Percentiles rank a stretch among this genome's conserved stretches.
These are phyloP conservation scores for Aspergillus tanneri DNA, from an alignment of 2,329 filamentous ascomycete species.

Conservation along the genomic window DNA sequence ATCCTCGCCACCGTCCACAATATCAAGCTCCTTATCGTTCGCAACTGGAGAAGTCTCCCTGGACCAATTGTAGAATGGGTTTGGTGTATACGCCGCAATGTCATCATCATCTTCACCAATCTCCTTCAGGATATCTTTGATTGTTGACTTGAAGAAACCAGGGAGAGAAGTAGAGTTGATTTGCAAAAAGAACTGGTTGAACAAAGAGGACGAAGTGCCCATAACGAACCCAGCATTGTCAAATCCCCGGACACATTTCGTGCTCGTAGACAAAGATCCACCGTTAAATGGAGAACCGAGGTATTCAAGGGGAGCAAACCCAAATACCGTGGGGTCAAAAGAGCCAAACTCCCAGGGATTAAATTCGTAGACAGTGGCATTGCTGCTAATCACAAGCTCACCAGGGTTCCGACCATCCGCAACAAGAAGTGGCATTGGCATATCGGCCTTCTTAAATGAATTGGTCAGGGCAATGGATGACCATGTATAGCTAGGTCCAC, in stretches of 20 bases:
- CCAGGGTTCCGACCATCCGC: constrained; percentile 64
- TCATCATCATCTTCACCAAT: constrained; percentile 64
- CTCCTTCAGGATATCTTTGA: constrained; percentile 52
- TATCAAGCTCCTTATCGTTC: constrained; percentile 54
- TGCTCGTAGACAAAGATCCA: constrained; percentile 56
- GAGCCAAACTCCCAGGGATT: constrained; percentile 75
- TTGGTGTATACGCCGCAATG: constrained; percentile 70
- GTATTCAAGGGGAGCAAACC: constrained; percentile 67
- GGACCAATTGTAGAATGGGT: constrained; percentile 69
- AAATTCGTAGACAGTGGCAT: constrained; percentile 72
- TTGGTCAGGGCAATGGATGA: constrained; percentile 67
- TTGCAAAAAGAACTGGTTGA: constrained; percentile 72
- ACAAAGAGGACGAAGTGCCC: constrained; percentile 79
- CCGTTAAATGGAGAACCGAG: constrained; percentile 68
- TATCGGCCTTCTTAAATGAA: constrained; percentile 59
- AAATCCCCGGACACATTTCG: constrained; percentile 71
- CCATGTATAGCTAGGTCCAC: constrained; percentile 74
- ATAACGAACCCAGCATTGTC: constrained; percentile 80
- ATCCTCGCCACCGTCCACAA: constrained; percentile 75
- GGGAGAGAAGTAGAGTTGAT: constrained; percentile 56
- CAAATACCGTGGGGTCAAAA: constrained; percentile 68
- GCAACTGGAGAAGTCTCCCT: constrained; percentile 59
- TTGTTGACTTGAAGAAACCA: constrained; percentile 51
- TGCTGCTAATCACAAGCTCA: constrained; percentile 61
- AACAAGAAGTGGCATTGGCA: constrained; percentile 70